Percentiles rank a stretch among this genome's conserved stretches.
Conservation (phyloP, 352 stramenopile species). For the Sclerospora graminicola region DNA sequence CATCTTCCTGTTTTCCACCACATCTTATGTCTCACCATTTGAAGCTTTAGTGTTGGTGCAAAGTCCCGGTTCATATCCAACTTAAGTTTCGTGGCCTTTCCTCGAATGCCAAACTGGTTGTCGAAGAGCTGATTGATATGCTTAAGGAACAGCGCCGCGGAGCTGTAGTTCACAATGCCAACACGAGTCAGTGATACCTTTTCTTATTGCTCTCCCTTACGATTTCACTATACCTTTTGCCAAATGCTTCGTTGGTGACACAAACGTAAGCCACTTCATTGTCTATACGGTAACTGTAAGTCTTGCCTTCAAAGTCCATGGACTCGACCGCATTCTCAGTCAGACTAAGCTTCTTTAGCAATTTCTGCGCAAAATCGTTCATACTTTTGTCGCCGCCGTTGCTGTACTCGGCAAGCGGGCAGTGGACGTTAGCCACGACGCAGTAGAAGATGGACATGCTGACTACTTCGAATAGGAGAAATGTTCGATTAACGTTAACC, state of each 20-base stretch:
- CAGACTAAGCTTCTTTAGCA: constrained; percentile 81
- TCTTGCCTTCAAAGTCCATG: constrained; percentile 75
- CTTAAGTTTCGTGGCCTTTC: constrained; percentile 83
- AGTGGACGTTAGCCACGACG: constrained; percentile 75
- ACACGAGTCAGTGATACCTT: constrained; percentile 2
- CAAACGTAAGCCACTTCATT: constrained; percentile 80
- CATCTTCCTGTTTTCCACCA: not conserved
- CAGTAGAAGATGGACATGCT: constrained; percentile 88
- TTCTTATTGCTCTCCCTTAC: not conserved
- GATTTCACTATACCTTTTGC: constrained; percentile 39
- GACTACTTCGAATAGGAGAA: too few species aligned
- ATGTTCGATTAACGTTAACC: too few species aligned
- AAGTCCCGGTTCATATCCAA: constrained; percentile 84
- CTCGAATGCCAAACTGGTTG: constrained; percentile 75
- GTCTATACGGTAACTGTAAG: constrained; percentile 80
- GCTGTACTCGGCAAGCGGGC: constrained; percentile 69
- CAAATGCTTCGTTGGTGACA: constrained; percentile 68
- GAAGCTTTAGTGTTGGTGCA: constrained; percentile 68
- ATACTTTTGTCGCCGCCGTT: constrained; percentile 80
- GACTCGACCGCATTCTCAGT: constrained; percentile 60
- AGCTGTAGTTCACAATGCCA: constrained; percentile 20
- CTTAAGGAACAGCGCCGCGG: constrained; percentile 70
- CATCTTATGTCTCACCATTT: constrained; percentile 42
- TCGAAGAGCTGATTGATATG: constrained; percentile 84
- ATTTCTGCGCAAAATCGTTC: constrained; percentile 77